These are phyloP conservation scores for Prunus fruticosa DNA, from an alignment of 306 rosid genomes.

Conservation along the genomic window DNA sequence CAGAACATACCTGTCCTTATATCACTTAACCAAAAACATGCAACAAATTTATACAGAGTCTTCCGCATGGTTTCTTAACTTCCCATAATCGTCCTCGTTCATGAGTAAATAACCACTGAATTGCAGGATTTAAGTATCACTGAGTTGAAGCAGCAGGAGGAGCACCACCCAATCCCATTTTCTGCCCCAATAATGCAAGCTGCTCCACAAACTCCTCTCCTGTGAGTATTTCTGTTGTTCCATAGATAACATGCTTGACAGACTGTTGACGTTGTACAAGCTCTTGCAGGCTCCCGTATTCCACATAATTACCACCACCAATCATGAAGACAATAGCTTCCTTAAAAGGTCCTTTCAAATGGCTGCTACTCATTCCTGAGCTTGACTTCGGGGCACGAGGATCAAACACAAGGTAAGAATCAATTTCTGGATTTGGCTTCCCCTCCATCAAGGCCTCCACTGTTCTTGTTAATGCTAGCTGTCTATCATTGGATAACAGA, in stretches of 20 bases:
- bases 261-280: slow-evolving; percentile 79
- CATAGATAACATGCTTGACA: slow-evolving; percentile 77
- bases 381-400: slow-evolving; percentile 88
- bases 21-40: slow-evolving; percentile 17
- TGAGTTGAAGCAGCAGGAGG: slow-evolving; percentile 47
- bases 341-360: slow-evolving; percentile 88
- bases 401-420: slow-evolving; percentile 71
- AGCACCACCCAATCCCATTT: slow-evolving; percentile 83
- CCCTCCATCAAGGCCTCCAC: slow-evolving; percentile 96
- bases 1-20: slow-evolving; percentile 22
- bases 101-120: slow-evolving; percentile 22
- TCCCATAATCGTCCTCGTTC: slow-evolving; percentile 10
- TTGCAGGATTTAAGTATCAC: slow-evolving; percentile 32
- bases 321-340: slow-evolving; percentile 95
- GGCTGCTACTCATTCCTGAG: slow-evolving; percentile 67
- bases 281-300: slow-evolving; percentile 87
- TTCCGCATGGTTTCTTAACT: slow-evolving; percentile 19
- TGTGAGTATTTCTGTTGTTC: slow-evolving; percentile 89
- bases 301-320: slow-evolving; percentile 95
- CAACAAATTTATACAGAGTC: slow-evolving; percentile 20
- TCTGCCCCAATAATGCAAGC: slow-evolving; percentile 76
- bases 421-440: slow-evolving; percentile 89
- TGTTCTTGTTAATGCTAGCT: slow-evolving; percentile 86
- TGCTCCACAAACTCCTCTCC: slow-evolving; percentile 93
- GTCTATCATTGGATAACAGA: slow-evolving; percentile 83